phyloP scores from a whole-genome alignment of 1,139 yeast genomes.

The Yamadazyma taylorii region DNA sequence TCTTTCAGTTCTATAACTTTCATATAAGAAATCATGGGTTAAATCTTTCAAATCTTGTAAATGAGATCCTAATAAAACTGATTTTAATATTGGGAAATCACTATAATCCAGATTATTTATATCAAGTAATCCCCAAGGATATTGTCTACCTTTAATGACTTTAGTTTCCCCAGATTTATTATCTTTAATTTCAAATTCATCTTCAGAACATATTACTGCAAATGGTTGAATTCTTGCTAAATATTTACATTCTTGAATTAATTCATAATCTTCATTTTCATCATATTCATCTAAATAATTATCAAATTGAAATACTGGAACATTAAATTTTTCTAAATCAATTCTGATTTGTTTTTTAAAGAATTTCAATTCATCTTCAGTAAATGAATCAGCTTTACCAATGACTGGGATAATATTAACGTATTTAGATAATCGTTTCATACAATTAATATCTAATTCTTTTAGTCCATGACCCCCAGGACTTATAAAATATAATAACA shows the following conservation, averaged over 20 bases:
- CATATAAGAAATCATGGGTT: slow-evolving; percentile 90
- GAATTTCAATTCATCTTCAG: slow-evolving; percentile 64
- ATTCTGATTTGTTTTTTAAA: slow-evolving; percentile 58
- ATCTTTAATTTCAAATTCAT: slow-evolving; percentile 51
- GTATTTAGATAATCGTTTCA: slow-evolving; percentile 72
- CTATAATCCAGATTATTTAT: slow-evolving; percentile 78
- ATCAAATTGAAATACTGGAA: slow-evolving; percentile 82
- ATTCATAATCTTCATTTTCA: slow-evolving; percentile 67
- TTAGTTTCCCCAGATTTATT: slow-evolving; percentile 51
- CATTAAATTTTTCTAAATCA: slow-evolving; percentile 73
- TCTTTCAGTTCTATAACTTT: slow-evolving; percentile 88
- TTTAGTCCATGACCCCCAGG: slow-evolving; percentile 80
- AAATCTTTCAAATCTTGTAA: slow-evolving; percentile 89
- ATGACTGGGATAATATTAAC: slow-evolving; percentile 89
- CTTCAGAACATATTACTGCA: slow-evolving; percentile 78
- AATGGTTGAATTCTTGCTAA: slow-evolving; percentile 80
- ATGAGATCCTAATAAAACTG: slow-evolving; percentile 87
- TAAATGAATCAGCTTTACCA: slow-evolving; percentile 84
- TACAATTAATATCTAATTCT: slow-evolving; percentile 73
- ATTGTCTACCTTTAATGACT: slow-evolving; percentile 73
- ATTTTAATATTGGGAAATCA: slow-evolving; percentile 81
- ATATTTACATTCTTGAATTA: slow-evolving; percentile 77
- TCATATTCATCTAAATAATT: slow-evolving; percentile 44
- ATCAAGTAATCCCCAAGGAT: slow-evolving; percentile 94
- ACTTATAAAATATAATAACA: slow-evolving; percentile 65